Percentiles rank a stretch among this genome's conserved stretches.
Conservation (phyloP, 768 basidiomycete species). For the Lactifluus subvellereus region DNA sequence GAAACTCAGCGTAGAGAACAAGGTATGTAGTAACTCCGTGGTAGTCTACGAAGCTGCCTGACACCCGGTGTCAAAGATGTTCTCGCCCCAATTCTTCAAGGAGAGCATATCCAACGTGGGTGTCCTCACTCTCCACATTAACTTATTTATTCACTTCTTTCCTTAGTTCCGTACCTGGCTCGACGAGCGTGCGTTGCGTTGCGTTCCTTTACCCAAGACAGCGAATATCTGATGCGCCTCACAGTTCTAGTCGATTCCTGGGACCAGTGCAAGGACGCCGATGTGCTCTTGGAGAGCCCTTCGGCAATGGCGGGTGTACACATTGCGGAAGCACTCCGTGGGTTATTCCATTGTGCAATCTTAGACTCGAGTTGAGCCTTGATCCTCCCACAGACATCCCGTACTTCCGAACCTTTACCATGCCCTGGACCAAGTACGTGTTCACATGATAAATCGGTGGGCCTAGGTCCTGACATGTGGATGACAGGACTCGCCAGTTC, state of each 20-base stretch:
- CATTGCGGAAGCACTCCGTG: slow-evolving; percentile 60
- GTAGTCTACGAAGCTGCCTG: neutral
- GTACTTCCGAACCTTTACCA: slow-evolving; percentile 59
- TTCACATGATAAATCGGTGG: neutral
- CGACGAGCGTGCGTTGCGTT: slow-evolving; percentile 45
- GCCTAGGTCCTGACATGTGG: slow-evolving; percentile 2
- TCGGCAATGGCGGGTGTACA: slow-evolving; percentile 69
- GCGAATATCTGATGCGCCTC: neutral
- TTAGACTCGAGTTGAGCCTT: neutral
- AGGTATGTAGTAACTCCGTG: slow-evolving; percentile 28
- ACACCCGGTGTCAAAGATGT: slow-evolving; percentile 46
- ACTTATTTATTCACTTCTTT: neutral
- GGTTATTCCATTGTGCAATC: slow-evolving; percentile 22
- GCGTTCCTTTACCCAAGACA: neutral
- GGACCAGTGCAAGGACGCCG: slow-evolving; percentile 57
- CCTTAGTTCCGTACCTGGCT: slow-evolving; percentile 58
- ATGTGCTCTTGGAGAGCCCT: slow-evolving; percentile 60
- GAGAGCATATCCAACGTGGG: slow-evolving; percentile 50
- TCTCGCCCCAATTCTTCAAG: slow-evolving; percentile 66
- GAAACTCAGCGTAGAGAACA: slow-evolving; percentile 50
- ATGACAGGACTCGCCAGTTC: slow-evolving; percentile 47
- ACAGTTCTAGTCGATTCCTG: slow-evolving; percentile 57
- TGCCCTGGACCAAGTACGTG: slow-evolving; percentile 53
- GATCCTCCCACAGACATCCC: slow-evolving; percentile 42
- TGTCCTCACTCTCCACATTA: neutral